Evolutionary conservation across 2,329 filamentous ascomycete species (phyloP).

Genomic region (Pseudogymnoascus destructans): DNA sequence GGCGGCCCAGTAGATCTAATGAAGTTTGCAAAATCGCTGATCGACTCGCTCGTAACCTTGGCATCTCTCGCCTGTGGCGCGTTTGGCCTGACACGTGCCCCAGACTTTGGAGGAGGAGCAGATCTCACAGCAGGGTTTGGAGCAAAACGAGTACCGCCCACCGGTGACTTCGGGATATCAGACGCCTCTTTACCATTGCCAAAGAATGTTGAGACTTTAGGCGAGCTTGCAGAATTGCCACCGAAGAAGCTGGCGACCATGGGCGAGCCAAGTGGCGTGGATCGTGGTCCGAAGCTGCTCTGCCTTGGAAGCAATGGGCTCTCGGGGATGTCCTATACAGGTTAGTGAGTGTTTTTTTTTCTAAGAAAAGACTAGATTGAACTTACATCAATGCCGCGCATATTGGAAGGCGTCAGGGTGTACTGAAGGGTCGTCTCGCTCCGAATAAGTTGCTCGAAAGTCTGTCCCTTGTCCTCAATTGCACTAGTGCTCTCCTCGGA

Average conservation of each 20-base stretch:
- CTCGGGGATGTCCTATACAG: neutral
- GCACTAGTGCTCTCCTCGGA: conserved; percentile 40
- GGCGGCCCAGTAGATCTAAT: conserved; percentile 71
- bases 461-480: conserved; percentile 47
- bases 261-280: conserved; percentile 3
- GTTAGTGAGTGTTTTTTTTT: neutral
- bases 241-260: neutral
- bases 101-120: conserved; percentile 13
- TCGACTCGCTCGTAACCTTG: conserved; percentile 55
- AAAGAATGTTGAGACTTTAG: neutral
- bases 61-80: conserved; percentile 52
- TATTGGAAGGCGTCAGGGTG: conserved; percentile 66
- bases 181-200: neutral
- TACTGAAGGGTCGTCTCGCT: conserved; percentile 75
- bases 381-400: conserved; percentile 63
- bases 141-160: neutral
- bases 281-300: neutral
- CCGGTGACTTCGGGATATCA: neutral
- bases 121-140: conserved; percentile 12
- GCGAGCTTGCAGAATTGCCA: neutral
- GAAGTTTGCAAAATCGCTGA: conserved; percentile 77
- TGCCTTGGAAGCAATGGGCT: neutral
- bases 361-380: neutral
- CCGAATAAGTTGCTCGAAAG: conserved; percentile 68
- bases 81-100: conserved; percentile 18